These are phyloP conservation scores for Rosa rugosa DNA, from an alignment of 306 rosid species.

Conservation along the genomic window DNA sequence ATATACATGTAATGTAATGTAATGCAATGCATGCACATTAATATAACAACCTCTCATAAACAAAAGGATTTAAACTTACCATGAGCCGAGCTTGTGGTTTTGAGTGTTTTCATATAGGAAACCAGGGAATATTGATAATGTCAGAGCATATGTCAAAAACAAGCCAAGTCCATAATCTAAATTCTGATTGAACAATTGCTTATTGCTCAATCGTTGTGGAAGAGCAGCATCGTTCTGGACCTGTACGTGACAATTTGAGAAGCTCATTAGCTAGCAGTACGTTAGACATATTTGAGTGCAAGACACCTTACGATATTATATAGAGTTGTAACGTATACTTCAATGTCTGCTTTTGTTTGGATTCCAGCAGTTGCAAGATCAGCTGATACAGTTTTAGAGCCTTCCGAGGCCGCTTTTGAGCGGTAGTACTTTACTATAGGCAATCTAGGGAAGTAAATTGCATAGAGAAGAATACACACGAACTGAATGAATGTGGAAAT, in stretches of 20 bases:
- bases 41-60: neutral
- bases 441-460: conserved; percentile 61
- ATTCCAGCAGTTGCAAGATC: conserved; percentile 85
- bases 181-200: conserved; percentile 48
- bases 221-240: conserved; percentile 28
- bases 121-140: conserved; percentile 79
- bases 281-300: neutral
- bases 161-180: conserved; percentile 46
- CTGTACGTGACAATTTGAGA: conserved; percentile 30
- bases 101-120: conserved; percentile 86
- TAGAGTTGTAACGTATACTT: conserved; percentile 33
- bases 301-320: neutral
- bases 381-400: conserved; percentile 76
- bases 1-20: neutral
- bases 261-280: neutral
- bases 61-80: conserved; percentile 40
- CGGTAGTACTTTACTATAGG: conserved; percentile 79
- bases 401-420: conserved; percentile 73
- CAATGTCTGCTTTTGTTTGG: conserved; percentile 30
- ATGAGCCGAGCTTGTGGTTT: conserved; percentile 63
- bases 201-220: conserved; percentile 47
- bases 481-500: conserved; percentile 55
- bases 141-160: conserved; percentile 54
- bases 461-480: conserved; percentile 65
- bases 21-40: neutral